These are phyloP conservation scores for Corinectria fuckeliana DNA, from an alignment of 2,329 filamentous ascomycete species.

Conservation along the genomic window DNA sequence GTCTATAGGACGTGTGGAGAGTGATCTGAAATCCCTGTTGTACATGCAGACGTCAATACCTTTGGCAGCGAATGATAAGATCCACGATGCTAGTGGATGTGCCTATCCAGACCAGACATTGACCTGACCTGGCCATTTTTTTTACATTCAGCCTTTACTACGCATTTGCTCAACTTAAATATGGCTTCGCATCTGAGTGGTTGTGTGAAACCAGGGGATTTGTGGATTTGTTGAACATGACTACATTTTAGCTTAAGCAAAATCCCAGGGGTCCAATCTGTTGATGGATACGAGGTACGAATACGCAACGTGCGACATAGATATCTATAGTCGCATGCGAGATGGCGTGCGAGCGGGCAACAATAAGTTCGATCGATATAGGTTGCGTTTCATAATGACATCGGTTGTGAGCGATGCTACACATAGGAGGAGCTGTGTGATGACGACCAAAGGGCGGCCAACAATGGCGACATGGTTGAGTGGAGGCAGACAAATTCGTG, in stretches of 20 bases:
- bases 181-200: not conserved
- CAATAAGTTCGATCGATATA: not conserved
- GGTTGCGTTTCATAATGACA: not conserved
- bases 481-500: not conserved
- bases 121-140: no score
- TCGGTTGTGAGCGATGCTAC: not conserved
- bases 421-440: not conserved
- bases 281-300: not conserved
- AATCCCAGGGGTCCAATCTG: not conserved
- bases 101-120: not conserved
- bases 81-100: not conserved
- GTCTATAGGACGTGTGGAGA: not conserved
- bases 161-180: not conserved
- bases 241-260: not conserved
- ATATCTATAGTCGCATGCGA: not conserved
- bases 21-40: not conserved
- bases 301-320: not conserved
- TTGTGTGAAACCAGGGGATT: not conserved
- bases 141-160: not conserved
- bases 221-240: no score
- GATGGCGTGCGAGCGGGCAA: not conserved
- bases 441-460: not conserved
- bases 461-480: not conserved
- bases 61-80: not conserved
- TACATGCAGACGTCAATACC: constrained; percentile 2